Conservation (phyloP, 2,329 filamentous ascomycete species). For the Sporothrix mexicana region DNA sequence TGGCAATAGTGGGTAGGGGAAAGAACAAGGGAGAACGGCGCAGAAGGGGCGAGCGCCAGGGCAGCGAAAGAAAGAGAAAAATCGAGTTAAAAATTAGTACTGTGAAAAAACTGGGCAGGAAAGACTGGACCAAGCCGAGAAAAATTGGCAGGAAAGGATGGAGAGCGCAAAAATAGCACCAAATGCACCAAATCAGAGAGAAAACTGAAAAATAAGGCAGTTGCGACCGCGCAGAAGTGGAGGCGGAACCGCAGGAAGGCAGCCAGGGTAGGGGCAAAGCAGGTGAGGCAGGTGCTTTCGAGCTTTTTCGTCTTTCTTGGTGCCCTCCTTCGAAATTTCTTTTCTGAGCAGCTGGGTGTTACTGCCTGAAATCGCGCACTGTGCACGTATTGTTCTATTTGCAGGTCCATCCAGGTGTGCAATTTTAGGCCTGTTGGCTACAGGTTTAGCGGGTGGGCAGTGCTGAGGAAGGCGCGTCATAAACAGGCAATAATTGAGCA, state of each 20-base stretch:
- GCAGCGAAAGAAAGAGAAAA: slow-evolving; percentile 9
- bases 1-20: neutral
- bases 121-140: neutral
- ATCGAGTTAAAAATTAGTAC: slow-evolving; percentile 17
- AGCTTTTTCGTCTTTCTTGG: neutral
- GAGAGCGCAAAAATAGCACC: neutral
- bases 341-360: no score
- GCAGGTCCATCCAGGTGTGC: slow-evolving; percentile 22
- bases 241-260: slow-evolving; percentile 18
- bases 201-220: neutral
- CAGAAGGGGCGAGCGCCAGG: neutral
- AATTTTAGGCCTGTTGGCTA: slow-evolving; percentile 3
- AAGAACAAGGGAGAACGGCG: slow-evolving; percentile 27
- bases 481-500: neutral
- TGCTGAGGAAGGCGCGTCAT: slow-evolving; percentile 20
- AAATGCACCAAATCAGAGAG: neutral
- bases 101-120: slow-evolving; percentile 24
- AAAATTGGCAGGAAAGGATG: neutral
- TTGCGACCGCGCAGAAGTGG: slow-evolving; percentile 20
- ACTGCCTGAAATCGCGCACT: neutral
- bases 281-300: neutral
- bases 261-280: neutral
- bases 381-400: neutral
- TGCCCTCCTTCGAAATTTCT: neutral
- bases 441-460: slow-evolving; percentile 20